phyloP scores from a whole-genome alignment of 371 early-diverging fungal species.

The Mortierella sp. region DNA sequence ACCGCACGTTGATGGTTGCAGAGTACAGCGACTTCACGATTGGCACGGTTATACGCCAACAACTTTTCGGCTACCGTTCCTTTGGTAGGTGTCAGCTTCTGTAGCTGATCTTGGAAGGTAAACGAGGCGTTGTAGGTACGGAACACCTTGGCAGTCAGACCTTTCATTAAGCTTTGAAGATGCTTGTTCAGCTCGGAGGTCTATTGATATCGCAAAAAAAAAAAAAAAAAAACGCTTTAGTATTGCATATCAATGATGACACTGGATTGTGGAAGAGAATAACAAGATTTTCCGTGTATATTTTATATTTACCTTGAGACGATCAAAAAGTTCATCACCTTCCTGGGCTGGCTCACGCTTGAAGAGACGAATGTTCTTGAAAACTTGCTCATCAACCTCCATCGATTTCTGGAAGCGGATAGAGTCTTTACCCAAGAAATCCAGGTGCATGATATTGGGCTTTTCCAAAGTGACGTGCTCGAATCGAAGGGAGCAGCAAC shows the following conservation, averaged over 20 bases:
- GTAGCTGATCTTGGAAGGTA: constrained; percentile 93
- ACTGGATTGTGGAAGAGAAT: not conserved
- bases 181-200: constrained; percentile 89
- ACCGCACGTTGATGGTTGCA: constrained; percentile 98
- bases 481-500: constrained; percentile 96
- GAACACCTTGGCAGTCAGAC: constrained; percentile 97
- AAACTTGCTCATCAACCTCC: constrained; percentile 88
- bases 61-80: constrained; percentile 88
- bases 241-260: not conserved
- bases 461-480: constrained; percentile 91
- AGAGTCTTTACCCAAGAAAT: constrained; percentile 98
- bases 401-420: constrained; percentile 94
- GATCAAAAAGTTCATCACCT: constrained; percentile 90
- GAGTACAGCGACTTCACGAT: constrained; percentile 95
- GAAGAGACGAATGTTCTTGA: constrained; percentile 92
- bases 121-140: constrained; percentile 98
- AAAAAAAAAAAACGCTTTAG: no score
- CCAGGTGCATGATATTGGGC: constrained; percentile 87
- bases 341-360: constrained; percentile 80
- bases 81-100: constrained; percentile 72
- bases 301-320: constrained; percentile 77
- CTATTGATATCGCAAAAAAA: constrained; percentile 40
- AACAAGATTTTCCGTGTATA: constrained; percentile 4
- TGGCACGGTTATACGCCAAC: constrained; percentile 95
- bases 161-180: constrained; percentile 87